Evolutionary conservation across 2,329 filamentous ascomycete species (phyloP), one percentile per base, ranked within the genome.

Genomic region (Colletotrichum sp.): DNA sequence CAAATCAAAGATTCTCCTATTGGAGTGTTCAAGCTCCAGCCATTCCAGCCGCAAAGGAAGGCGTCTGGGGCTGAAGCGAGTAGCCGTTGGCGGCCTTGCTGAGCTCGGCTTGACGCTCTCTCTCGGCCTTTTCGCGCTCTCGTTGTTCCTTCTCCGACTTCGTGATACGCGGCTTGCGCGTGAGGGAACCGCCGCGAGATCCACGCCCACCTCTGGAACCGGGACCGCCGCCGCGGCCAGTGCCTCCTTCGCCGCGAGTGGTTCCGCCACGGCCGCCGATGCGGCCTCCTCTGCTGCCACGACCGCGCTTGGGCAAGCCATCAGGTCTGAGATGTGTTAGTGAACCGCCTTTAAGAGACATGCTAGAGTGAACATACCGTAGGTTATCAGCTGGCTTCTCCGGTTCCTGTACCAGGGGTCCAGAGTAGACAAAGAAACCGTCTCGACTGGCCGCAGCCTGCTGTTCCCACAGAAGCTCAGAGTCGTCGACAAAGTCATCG

Each of bases 381-480:
- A 85, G 12, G 18, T 62, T 83, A 24, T 77, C 73, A 79, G 88
- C 85, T 44, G 90, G 89, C 85, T 97, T 96, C 85, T 98, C 94
- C 26, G 93, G 95, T 85, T 98, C 96, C 7, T 94, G 94, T 26
- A 99, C 91, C 63, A 99, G 88, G 10, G 96, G 96, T 5, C 97
- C 97, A 76, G 95, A 98, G 85, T 98, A 99, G 2, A 99, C 97
- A 83, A 99, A 99, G 87, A 99, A 99, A 2, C 97, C 97, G 83
- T 99, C 97, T 80, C 96, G 95, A 79, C 95, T 96, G 63, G 97
- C 96, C 6, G 96, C 96, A 8, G 96, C 96, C 83, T 98, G 95
- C 81, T 98, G 95, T 85, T 99, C 95, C 96, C 96, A 99, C 1
- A 98, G 90, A 82, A 98, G 85, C 84, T 99, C 97, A 2, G 96